Evolutionary conservation across 306 rosid genomes (phyloP), one percentile per base, ranked within the genome.

Genomic region (Vigna radiata): DNA sequence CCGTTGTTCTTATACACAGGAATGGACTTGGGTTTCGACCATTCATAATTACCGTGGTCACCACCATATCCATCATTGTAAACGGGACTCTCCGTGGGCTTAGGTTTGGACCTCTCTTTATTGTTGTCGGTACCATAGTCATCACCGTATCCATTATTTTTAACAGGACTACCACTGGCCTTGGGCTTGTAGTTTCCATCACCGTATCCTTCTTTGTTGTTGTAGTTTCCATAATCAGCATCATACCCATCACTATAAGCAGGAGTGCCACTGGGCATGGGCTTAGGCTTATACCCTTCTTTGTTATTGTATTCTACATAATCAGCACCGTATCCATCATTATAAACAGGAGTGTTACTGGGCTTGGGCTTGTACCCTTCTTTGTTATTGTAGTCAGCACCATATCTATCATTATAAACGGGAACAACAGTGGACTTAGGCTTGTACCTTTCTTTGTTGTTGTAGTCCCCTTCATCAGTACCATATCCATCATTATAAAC

Each of bases 201-300:
- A n/a, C n/a, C n/a, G n/a, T n/a, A 10, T 13, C 46, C 12, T 8
- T 62, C 72, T 76, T 44, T 27, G n/a, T 82, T 77, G 19, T 48
- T 73, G 33, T 77, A 19, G 67, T 37, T 4, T n/a, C 21, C 39
- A 25, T 29, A 17, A 25, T 39, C 39, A 46, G 10, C 66, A 64
- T 68, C 48, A 39, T 49, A 23, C 13, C 69, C 49, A n/a, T 43
- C 25, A 18, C 14, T 18, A 9, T 44, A 7, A 50, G n/a, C 10
- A 2, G 55, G 11, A 50, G 1, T 50, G 4, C 9, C 21, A 6
- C 10, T n/a, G 21, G 55, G 55, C 21, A n/a, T 50, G 55, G 31
- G 6, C 9, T 31, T 21, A 4, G 84, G 86, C 25, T 39, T 76
- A 69, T 37, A 23, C n/a, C 44, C 55, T 73, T 61, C 75, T 75